These are phyloP conservation scores for Ettlia oleoabundans DNA, from an alignment of 139 green algal species.

Conservation along the genomic window DNA sequence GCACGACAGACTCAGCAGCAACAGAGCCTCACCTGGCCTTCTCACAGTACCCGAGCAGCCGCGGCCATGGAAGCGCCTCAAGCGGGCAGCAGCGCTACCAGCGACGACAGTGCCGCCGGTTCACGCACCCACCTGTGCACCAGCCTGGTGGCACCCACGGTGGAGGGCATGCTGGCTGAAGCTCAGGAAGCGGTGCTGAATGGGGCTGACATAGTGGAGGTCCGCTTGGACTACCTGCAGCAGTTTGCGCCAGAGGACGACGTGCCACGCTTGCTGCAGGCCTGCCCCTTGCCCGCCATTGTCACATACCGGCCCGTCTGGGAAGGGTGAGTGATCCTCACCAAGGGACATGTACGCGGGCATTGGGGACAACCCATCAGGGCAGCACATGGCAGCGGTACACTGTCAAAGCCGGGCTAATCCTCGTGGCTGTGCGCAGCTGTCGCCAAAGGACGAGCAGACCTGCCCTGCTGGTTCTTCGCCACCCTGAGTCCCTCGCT, in stretches of 20 bases:
- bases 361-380: too few species aligned
- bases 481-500: background rate
- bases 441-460: too few species aligned
- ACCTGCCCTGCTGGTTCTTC: too few species aligned
- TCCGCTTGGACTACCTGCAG: conserved; percentile 87
- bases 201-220: conserved; percentile 86
- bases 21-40: too few species aligned
- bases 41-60: too few species aligned
- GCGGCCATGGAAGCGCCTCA: background rate
- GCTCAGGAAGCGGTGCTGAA: conserved; percentile 65
- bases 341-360: too few species aligned
- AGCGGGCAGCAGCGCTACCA: background rate
- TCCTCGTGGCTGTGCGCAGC: background rate
- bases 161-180: conserved; percentile 70
- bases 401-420: too few species aligned
- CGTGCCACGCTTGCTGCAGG: conserved; percentile 67
- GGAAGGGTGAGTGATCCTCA: conserved; percentile 89
- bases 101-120: background rate
- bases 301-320: conserved; percentile 89
- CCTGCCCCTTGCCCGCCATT: conserved; percentile 76
- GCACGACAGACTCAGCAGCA: too few species aligned
- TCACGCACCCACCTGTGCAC: conserved; percentile 67
- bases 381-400: too few species aligned
- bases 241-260: conserved; percentile 50
- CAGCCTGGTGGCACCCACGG: conserved; percentile 70